These are phyloP conservation scores for Rhododendron molle DNA, from an alignment of 148 eudicot species.

Conservation along the genomic window DNA sequence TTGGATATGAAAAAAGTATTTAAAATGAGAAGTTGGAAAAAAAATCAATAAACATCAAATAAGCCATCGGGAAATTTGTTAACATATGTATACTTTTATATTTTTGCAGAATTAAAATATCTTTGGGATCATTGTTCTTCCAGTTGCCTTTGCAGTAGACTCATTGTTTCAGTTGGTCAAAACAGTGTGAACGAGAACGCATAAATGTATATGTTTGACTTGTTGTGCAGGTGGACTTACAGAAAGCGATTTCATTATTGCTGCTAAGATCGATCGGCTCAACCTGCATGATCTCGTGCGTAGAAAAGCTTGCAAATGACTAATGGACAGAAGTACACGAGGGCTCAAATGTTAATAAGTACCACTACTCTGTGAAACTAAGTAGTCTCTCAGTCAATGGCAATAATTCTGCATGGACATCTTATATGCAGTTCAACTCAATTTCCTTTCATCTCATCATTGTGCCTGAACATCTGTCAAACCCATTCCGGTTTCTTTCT, in stretches of 20 bases:
- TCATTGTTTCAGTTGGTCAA: not conserved
- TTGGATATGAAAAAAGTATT: not conserved
- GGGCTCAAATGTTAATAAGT: not conserved
- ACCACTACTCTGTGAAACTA: not conserved
- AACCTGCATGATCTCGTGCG: conserved; percentile 62
- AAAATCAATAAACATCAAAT: not conserved
- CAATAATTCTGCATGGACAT: not conserved
- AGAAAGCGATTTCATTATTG: conserved; percentile 94
- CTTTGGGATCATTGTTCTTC: not conserved
- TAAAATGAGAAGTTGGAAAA: not conserved
- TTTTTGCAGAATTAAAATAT: not conserved
- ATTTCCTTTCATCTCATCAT: not conserved
- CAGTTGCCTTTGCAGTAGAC: not conserved
- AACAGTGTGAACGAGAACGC: too few species aligned
- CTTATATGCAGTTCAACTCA: not conserved
- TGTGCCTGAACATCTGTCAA: not conserved
- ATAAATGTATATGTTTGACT: not conserved
- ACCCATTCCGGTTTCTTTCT: too few species aligned
- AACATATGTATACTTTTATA: too few species aligned
- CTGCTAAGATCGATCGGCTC: conserved; percentile 70
- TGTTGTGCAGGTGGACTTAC: conserved; percentile 79
- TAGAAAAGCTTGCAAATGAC: conserved; percentile 19
- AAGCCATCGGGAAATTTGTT: not conserved
- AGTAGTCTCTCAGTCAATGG: not conserved
- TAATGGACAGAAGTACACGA: not conserved